Evolutionary conservation across 169 alveolate species (phyloP), one percentile per base, ranked within the genome.

Genomic region (Plasmodium gaboni): DNA sequence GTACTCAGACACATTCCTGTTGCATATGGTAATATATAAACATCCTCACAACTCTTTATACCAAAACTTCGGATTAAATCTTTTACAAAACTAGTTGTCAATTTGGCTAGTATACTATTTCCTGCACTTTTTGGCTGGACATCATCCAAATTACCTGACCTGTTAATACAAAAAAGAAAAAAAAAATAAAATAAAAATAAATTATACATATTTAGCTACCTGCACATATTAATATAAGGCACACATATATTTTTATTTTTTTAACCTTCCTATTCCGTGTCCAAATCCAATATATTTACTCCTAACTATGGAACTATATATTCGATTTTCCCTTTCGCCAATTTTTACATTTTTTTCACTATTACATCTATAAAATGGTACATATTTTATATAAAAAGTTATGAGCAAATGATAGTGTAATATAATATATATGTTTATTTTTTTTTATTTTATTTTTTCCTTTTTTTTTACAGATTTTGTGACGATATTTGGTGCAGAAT

Each of bases 1-100:
- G 92, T 85, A 65, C 87, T 69, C 46, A 85, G 10, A 46, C 87
- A 85, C 92, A 85, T 85, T 3, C 92, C 92, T 0, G 92, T 85
- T 44, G 92, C 92, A 65, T 85, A 85, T 60, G 92, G 92, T 26
- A 85, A 72, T 85, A 85, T 85, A 64, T 60, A 69, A 7, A 85
- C 92, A 60, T 85, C 92, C 28, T 85, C 69, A 50, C 92, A 85
- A 32, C 87, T 32, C 26, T 22, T 85, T 46, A 85, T 85, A 32
- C 92, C 92, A 71, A 85, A 85, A 50, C 48, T 57, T 59, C 38
- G 55, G 15, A 85, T 85, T 19, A 85, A 13, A 38, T 85, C 55
- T 53, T 85, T 85, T 44, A 85, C 73, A 10, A 85, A 28, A 19
- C 74, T 12, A 2, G 92, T 60, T 28, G 92, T 85, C 17, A 63